Percentiles rank a stretch among this genome's conserved stretches.
These are phyloP conservation scores for Hericium alpestre DNA, from an alignment of 768 basidiomycete genomes.

Conservation along the genomic window DNA sequence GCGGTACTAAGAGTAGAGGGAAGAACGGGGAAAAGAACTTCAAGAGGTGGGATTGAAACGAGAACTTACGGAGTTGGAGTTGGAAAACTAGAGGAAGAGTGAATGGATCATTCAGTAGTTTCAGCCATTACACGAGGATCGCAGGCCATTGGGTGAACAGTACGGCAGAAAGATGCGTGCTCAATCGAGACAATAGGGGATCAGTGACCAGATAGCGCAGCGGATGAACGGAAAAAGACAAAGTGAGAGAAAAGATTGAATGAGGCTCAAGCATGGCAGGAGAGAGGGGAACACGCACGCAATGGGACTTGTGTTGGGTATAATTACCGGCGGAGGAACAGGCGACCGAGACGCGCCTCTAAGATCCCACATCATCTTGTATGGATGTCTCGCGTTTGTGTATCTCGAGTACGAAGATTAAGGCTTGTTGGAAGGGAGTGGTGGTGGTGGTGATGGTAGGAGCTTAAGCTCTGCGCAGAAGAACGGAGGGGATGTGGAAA, in stretches of 20 bases:
- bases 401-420: background rate
- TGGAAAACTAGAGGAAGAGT: too few relatives aligned
- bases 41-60: too few relatives aligned
- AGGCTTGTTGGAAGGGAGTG: background rate
- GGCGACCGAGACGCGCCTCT: background rate
- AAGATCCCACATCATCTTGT: background rate
- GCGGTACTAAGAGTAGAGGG: too few relatives aligned
- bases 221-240: background rate
- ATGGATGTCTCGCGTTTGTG: background rate
- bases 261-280: background rate
- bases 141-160: too few relatives aligned
- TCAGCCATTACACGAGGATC: too few relatives aligned
- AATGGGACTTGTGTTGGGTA: background rate
- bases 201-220: background rate
- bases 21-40: too few relatives aligned
- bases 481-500: background rate
- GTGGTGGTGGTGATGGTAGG: background rate
- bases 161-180: background rate
- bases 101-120: too few relatives aligned
- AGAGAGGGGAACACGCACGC: background rate
- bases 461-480: background rate
- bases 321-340: background rate
- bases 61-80: too few relatives aligned
- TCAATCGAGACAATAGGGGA: background rate
- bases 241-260: background rate